Percentiles rank a stretch among this genome's conserved stretches.
Conservation (phyloP, 495 filamentous ascomycete species). For the Xylaria castorea region DNA sequence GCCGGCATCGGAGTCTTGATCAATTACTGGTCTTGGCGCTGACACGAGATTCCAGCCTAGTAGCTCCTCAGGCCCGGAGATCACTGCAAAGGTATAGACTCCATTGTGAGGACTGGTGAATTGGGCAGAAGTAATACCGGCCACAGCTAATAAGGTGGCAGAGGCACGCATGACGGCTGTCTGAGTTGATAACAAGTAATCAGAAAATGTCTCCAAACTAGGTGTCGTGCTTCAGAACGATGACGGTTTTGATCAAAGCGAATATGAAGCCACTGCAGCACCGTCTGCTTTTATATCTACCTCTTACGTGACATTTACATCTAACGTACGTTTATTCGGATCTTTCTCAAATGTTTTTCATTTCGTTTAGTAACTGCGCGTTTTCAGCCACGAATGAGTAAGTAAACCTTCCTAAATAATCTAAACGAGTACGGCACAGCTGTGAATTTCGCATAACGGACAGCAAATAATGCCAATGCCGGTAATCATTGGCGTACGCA, state of each 20-base stretch:
- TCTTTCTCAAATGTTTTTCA: neutral
- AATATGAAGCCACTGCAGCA: neutral
- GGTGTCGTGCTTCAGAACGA: neutral
- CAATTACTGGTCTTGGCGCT: neutral
- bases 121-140: neutral
- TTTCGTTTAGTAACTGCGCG: neutral
- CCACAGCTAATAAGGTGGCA: neutral
- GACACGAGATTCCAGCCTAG: conserved; percentile 1
- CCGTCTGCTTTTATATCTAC: neutral
- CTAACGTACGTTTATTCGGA: neutral
- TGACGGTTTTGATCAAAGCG: neutral
- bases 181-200: neutral
- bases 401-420: neutral
- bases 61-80: neutral
- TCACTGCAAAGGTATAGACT: neutral
- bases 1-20: neutral
- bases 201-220: neutral
- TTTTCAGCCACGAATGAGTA: neutral
- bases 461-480: neutral
- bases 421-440: conserved; percentile 1
- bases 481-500: neutral
- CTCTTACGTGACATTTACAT: neutral
- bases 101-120: neutral
- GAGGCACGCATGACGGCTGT: neutral
- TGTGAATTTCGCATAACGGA: neutral